Evolutionary conservation across 2,329 filamentous ascomycete species (phyloP).

Genomic region (Epichloe glyceriae): DNA sequence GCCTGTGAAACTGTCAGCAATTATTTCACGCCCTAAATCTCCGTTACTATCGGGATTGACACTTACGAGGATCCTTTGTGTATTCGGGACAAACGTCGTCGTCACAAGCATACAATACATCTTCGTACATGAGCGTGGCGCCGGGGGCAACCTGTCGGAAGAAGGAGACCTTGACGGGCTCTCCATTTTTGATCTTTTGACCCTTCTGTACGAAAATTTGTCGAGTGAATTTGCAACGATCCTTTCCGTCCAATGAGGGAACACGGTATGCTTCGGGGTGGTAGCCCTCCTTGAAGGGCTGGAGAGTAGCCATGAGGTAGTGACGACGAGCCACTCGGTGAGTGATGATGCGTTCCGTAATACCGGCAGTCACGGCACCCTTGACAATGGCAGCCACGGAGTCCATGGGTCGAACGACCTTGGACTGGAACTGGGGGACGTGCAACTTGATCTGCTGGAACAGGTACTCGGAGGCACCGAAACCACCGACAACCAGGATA

Average conservation of each 20-base stretch:
- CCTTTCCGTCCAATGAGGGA: slow-evolving; percentile 89
- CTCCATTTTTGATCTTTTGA: slow-evolving; percentile 96
- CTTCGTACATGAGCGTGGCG: slow-evolving; percentile 97
- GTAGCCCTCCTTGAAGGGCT: slow-evolving; percentile 97
- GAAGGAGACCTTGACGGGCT: slow-evolving; percentile 97
- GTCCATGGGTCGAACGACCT: slow-evolving; percentile 97
- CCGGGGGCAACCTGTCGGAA: slow-evolving; percentile 96
- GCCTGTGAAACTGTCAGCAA: slow-evolving; percentile 39
- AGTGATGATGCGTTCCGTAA: slow-evolving; percentile 91
- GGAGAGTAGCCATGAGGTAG: slow-evolving; percentile 97
- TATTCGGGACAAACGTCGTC: slow-evolving; percentile 98
- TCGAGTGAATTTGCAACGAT: slow-evolving; percentile 94
- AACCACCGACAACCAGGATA: slow-evolving; percentile 92
- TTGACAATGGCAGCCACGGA: slow-evolving; percentile 98
- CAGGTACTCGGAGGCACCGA: slow-evolving; percentile 95
- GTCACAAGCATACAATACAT: slow-evolving; percentile 93
- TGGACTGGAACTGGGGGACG: slow-evolving; percentile 95
- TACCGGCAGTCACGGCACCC: slow-evolving; percentile 92
- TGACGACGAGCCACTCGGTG: slow-evolving; percentile 94
- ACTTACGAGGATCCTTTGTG: slow-evolving; percentile 97
- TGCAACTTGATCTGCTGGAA: slow-evolving; percentile 99
- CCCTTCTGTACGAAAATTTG: slow-evolving; percentile 99
- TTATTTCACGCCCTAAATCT: not conserved
- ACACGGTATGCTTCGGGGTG: slow-evolving; percentile 97
- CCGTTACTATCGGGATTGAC: not conserved